phyloP scores from a whole-genome alignment of 352 stramenopile species.

The Phytophthora constricta region DNA sequence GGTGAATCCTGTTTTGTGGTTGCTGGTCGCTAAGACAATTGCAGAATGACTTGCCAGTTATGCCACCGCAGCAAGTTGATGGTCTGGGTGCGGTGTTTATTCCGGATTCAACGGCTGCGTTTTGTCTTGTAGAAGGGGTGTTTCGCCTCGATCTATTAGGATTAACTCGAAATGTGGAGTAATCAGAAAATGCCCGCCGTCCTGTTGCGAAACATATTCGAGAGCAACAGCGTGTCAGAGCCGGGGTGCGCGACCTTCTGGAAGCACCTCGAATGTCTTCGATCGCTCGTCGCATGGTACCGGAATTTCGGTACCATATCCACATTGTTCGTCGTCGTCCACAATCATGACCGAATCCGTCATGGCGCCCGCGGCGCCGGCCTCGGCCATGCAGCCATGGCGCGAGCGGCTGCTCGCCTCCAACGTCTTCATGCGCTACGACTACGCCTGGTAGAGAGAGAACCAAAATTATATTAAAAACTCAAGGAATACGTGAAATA shows the following conservation, averaged over 20 bases:
- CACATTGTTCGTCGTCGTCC: too few relatives aligned
- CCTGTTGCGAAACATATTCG: conserved; percentile 20
- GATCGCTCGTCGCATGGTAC: too few relatives aligned
- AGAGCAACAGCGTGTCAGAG: conserved; percentile 9
- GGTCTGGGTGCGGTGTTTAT: not conserved
- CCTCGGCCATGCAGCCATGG: conserved; percentile 36
- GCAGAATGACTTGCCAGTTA: not conserved
- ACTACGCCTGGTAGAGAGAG: conserved; percentile 75
- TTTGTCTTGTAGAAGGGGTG: conserved; percentile 11
- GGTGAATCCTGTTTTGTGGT: too few relatives aligned
- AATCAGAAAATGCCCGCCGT: conserved; percentile 33
- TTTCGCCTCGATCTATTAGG: not conserved
- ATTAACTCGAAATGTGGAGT: conserved; percentile 3
- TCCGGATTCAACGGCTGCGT: not conserved
- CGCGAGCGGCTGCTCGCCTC: conserved; percentile 58
- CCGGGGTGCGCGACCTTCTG: conserved; percentile 27
- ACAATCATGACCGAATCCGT: conserved; percentile 10
- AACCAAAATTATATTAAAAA: not conserved
- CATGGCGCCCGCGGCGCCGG: conserved; percentile 22
- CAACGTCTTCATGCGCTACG: conserved; percentile 83
- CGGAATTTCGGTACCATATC: conserved; percentile 9
- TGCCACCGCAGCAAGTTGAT: conserved; percentile 4
- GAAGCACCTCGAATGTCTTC: conserved; percentile 32
- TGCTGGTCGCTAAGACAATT: not conserved
- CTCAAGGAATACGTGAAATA: not conserved